Base-by-base conservation (phyloP, 306 rosid genomes). In the Cicer yamashitae region DNA sequence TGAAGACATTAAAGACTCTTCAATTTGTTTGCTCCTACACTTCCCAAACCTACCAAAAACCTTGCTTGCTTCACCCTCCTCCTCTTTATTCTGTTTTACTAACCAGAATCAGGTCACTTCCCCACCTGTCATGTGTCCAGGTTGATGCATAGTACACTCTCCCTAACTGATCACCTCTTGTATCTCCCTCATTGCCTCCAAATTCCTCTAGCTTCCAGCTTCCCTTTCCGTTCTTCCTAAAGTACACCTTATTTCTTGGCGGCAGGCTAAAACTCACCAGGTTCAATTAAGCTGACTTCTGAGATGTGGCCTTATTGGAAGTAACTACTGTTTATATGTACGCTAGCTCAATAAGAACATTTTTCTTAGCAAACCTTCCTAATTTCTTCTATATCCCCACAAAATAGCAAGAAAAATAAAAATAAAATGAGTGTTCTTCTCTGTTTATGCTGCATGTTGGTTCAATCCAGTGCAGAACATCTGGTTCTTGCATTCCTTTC, bases 331-430 rank as follows among this genome's bases (percentile, higher is more conserved):
- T 43, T 51, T 73, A 40, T 18, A 48, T 53, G 73, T 13, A 81
- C 54, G 53, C 62, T 15, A 54, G 39, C 67, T 70, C 18, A 60
- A 62, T 75, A 56, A 44, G 7, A 62, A 39, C 48, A 15, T 48
- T 39, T 70, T 71, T 50, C 20, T 46, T 59, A 40, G 50, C 37
- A 64, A 45, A 63, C 15, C 68, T 63, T 76, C 58, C 17, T 38
- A 63, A 46, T 63, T 56, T 71, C 18, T 70, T 69, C 58, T 82
- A 50, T 47, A 46, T 7, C 48, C 11, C 53, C 50, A 78, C 58
- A 65, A 61, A 82, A 58, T 65, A 56, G 51, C 8, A 59, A 47
- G 69, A 56, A 70, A 11, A 71, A 71, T 67, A 63, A 17, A 39
- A 5, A 67, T 22, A 39, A 54, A 61, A 18, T 44, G 59, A 12